Evolutionary conservation across 2,329 filamentous ascomycete species (phyloP), one percentile per base, ranked within the genome.

Genomic region (Venturia effusa): DNA sequence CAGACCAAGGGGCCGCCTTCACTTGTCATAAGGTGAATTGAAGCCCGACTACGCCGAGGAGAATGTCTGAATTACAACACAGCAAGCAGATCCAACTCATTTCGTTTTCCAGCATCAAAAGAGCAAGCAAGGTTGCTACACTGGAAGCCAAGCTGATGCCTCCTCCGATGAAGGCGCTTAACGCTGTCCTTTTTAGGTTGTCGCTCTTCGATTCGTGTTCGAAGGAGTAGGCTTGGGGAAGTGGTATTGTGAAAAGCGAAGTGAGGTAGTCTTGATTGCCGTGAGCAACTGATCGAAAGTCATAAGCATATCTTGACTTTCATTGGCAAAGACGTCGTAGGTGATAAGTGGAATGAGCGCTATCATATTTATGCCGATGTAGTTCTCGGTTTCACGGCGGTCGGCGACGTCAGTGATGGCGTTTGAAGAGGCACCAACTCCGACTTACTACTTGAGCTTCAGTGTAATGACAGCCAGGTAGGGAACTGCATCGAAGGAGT

Each of bases 11-110:
- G 32, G 15, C 55, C 55, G n/a, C 39, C 55, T 4, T 24, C 32
- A 15, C 73, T 73, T 5, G 78, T 79, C 8, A 2, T 8, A 11
- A 11, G 51, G 85, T 79, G 83, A 84, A 87, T 67, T 86, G 84
- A 51, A 87, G 78, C n/a, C 87, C 81, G 3, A 84, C 68, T 24
- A 82, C 81, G 19, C 80, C 83, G 72, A 86, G 85, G 37, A 86
- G 77, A n/a, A 86, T 80, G 70, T 88, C 84, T 66, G 79, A 78
- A 68, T 87, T 87, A 69, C 84, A 88, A 68, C 83, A 84, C 75
- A 86, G 83, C 5, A 88, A 77, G 67, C 84, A 88, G 2, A 88
- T 79, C 84, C 85, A 88, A 3, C 82, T 84, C 3, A 82, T 84
- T 69, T 87, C 84, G 17, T 84, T 84, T 27, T 83, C 73, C 1